Evolutionary conservation across 2,329 filamentous ascomycete genomes (phyloP), one percentile per base, ranked within the genome.

Genomic region (Aspergillus glaucus): DNA sequence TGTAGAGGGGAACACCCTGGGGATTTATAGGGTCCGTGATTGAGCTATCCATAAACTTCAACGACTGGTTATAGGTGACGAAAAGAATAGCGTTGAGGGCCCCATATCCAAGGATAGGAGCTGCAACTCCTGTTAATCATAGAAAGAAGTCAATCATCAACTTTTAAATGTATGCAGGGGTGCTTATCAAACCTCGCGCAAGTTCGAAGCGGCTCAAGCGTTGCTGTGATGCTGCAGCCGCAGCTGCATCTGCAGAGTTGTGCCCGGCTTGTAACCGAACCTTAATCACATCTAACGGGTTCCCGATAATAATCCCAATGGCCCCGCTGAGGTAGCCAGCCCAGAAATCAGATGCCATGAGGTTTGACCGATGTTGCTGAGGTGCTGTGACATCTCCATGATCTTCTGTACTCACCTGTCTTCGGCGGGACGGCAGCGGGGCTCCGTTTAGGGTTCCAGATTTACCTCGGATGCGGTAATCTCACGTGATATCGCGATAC

Each of bases 41-140:
- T 5, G 68, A 65, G 21, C 55, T 68, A 47, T 69, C 67, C 22
- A 96, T 72, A 14, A 82, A 67, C 19, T 75, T 74, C 60, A 92
- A 80, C n/a, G 84, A 85, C 50, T 88, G 86, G 66, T 95, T 95
- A 73, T 96, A 97, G 1, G 87, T 85, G 57, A 92, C 82, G 70
- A 95, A 96, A 17, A 96, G 82, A 14, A 96, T 74, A 36, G 89
- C 90, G 64, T 96, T 96, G 52, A 97, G 79, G 17, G 88, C 89
- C 54, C 92, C 92, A 69, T 95, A 95, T 57, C 88, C 88, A 4
- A 95, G 74, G 34, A 95, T 85, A 0, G 92, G 92, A 32, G 90
- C 90, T 21, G 91, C 86, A 9, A 87, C 82, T 54, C 92, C 92
- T 75, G 62, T 24, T 39, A 21, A n/a, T 15, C 2, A 17, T 5